phyloP scores from a whole-genome alignment of 2,329 filamentous ascomycete species.

The Colletotrichum acutatum region DNA sequence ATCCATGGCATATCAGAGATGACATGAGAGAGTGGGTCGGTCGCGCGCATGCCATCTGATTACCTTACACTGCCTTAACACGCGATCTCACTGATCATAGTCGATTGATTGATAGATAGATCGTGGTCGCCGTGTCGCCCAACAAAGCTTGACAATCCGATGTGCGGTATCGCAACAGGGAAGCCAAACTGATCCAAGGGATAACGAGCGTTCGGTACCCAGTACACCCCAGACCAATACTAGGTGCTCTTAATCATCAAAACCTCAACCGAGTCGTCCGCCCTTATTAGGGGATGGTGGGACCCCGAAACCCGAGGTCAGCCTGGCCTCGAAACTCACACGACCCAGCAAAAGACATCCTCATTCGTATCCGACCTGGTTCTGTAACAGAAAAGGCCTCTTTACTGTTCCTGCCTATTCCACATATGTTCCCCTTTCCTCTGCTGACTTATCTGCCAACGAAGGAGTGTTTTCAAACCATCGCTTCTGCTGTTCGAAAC shows the following conservation, averaged over 20 bases:
- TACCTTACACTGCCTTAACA: background rate
- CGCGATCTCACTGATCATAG: background rate
- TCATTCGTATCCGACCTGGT: background rate
- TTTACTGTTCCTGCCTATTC: background rate
- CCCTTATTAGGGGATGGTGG: background rate
- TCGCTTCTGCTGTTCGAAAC: background rate
- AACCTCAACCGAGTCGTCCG: background rate
- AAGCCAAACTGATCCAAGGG: background rate
- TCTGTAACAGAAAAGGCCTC: slow-evolving; percentile 11
- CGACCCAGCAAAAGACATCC: background rate
- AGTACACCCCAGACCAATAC: background rate
- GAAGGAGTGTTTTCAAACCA: slow-evolving; percentile 1
- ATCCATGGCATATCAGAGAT: background rate
- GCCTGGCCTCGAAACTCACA: slow-evolving; percentile 8
- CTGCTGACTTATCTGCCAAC: background rate
- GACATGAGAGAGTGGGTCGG: background rate
- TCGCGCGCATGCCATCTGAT: background rate
- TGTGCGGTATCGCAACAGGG: background rate
- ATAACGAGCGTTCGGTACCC: background rate
- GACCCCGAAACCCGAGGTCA: background rate
- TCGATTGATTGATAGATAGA: background rate
- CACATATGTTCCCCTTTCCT: background rate
- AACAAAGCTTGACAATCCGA: background rate
- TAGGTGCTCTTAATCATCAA: background rate
- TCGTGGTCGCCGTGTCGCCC: background rate